Evolutionary conservation across 441 rosid genomes (phyloP), one percentile per base, ranked within the genome.

Genomic region (Brassica hybrid): DNA sequence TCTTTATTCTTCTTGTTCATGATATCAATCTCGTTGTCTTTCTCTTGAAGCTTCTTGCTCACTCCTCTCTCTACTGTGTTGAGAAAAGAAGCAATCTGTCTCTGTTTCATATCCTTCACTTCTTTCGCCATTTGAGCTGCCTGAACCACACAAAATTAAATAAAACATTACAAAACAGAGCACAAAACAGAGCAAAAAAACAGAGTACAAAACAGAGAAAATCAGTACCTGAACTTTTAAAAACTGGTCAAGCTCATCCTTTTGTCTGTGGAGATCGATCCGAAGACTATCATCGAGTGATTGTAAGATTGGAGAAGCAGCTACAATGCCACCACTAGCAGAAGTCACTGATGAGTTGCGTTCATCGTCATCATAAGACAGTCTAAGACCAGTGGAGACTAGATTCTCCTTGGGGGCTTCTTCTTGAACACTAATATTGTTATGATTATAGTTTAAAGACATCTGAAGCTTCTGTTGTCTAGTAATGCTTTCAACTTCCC

Each of bases 331-430:
- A 17, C 85, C 93, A 74, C 87, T 83, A 52, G 76, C 84, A 73
- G 87, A 83, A 61, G 90, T 82, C 66, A 86, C 84, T 3, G 93
- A 84, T 50, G 96, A 88, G 77, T 91, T 91, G 61, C 73, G 90
- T 72, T 88, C 92, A 71, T 91, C 96, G 63, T 91, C 92, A 60
- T 86, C 93, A 30, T 69, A 85, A 2, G 92, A 87, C 65, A 89
- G 86, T 69, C 80, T 89, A 72, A 89, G 79, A 70, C 94, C 94
- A 32, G 87, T 89, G 5, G 93, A 91, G 36, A 88, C 88, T 45
- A 81, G 80, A 78, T 85, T 85, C 58, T 88, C 87, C 67, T 91
- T 85, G 71, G 84, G 72, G 65, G 79, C 82, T 66, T 69, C 86
- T 84, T 74, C 83, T 79, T 14, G 80, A 80, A 77, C 82, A 83